phyloP scores from a whole-genome alignment of 495 filamentous ascomycete species.

The Pyrenula massariospora region DNA sequence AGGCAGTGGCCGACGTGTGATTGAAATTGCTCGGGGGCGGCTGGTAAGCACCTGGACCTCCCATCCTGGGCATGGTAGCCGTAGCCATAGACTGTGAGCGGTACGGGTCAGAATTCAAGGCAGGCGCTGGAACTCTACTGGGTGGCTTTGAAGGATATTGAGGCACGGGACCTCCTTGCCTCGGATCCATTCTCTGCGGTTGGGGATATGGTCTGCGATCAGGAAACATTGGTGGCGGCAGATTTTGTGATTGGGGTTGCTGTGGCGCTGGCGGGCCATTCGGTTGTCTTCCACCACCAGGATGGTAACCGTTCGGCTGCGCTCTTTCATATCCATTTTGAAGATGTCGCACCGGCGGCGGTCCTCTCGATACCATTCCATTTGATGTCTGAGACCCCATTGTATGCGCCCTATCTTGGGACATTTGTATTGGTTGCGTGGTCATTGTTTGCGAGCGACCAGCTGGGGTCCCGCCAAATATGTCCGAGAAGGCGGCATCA shows the following conservation, averaged over 20 bases:
- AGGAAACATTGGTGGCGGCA: slow-evolving; percentile 49
- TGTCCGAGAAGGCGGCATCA: slow-evolving; percentile 92
- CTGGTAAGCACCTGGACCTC: slow-evolving; percentile 54
- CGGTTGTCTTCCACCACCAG: slow-evolving; percentile 20
- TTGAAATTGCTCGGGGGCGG: slow-evolving; percentile 54
- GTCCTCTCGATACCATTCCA: slow-evolving; percentile 21
- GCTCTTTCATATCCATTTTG: slow-evolving; percentile 36
- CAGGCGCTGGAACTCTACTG: slow-evolving; percentile 45
- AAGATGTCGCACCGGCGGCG: slow-evolving; percentile 51
- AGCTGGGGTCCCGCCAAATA: slow-evolving; percentile 81
- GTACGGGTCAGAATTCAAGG: slow-evolving; percentile 73
- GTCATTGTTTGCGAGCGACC: slow-evolving; percentile 84
- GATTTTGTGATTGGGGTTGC: slow-evolving; percentile 49
- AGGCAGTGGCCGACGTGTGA: slow-evolving; percentile 56
- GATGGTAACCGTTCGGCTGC: slow-evolving; percentile 25
- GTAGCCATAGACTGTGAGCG: slow-evolving; percentile 82
- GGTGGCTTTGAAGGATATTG: slow-evolving; percentile 35
- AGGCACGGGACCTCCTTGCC: slow-evolving; percentile 45
- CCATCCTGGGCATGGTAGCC: slow-evolving; percentile 23
- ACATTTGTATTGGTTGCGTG: slow-evolving; percentile 47
- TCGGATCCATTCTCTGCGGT: slow-evolving; percentile 60
- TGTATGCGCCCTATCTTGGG: slow-evolving; percentile 66
- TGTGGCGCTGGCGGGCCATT: slow-evolving; percentile 46
- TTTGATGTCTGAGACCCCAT: slow-evolving; percentile 60
- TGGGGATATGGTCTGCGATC: slow-evolving; percentile 50